Base-by-base conservation (phyloP, 805 yeast species). In the Sugiyamaella smithiae region DNA sequence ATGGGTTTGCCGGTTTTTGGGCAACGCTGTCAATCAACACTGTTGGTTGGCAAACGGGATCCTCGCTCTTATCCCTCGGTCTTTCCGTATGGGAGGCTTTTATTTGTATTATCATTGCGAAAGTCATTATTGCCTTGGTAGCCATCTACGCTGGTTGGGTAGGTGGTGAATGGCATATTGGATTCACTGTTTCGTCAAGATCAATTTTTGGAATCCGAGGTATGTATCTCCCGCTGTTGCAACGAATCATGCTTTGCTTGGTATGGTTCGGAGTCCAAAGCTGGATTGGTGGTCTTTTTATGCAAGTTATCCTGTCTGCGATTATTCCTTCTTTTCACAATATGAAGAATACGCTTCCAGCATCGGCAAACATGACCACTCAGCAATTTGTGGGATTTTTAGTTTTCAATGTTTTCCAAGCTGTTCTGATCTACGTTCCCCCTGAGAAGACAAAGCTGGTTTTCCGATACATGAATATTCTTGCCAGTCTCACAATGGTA, bases 121-220 rank as follows among this genome's bases (percentile, higher is more conserved):
- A 73, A 43, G 24, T 66, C 12, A 55, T 77, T 41, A 70, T 73
- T 45, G 68, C 70, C 33, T 52, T 65, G 2, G 62, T 72, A 32
- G 73, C 78, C 8, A 60, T 73, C 4, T 59, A 69, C 9, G 74
- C 73, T 50, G 76, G 78, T 29, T 68, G 71, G 59, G 73, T 70
- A 12, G 81, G 82, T 29, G 69, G 73, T 4, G 67, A 68, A 19
- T 77, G 71, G 61, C 80, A 75, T 57, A 66, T 77, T 36, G 80
- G 81, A 1, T 77, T 67, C 54, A 71, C 81, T 2, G 67, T 77
- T 8, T 66, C 67, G 45, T 65, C 70, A 19, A 61, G 81, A 45
- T 67, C 69, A 40, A 62, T 73, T 0, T 77, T 73, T 62, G 82
- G 82, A 7, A 65, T 74, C 31, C 60, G 67, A 49, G 79, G 80